These are phyloP conservation scores for Hypomontagnella monticulosa DNA, from an alignment of 495 filamentous ascomycete species.

Conservation along the genomic window DNA sequence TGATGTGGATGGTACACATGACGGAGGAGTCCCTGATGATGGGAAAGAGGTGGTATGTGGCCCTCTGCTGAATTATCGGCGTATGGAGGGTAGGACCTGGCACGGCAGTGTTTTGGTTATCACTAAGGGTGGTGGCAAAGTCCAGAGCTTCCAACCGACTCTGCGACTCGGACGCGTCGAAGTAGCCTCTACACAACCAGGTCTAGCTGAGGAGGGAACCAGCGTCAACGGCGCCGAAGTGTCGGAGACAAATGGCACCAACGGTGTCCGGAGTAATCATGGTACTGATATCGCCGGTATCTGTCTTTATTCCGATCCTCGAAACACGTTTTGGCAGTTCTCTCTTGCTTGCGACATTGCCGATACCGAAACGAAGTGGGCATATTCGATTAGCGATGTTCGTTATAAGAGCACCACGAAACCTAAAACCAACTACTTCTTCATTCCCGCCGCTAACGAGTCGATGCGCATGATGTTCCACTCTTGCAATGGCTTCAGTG, in stretches of 20 bases:
- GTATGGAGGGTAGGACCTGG: conserved; percentile 81
- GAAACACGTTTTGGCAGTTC: conserved; percentile 86
- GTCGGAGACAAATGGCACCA: conserved; percentile 1
- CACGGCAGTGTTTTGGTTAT: conserved; percentile 86
- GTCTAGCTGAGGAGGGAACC: conserved; percentile 20
- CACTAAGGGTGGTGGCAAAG: conserved; percentile 69
- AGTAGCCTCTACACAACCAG: conserved; percentile 21
- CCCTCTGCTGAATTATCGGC: conserved; percentile 84
- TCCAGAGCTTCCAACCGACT: conserved; percentile 45
- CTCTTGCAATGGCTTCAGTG: conserved; percentile 95
- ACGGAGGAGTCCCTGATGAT: conserved; percentile 37
- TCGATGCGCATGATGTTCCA: conserved; percentile 97
- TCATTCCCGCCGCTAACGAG: conserved; percentile 77
- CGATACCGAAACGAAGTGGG: conserved; percentile 64
- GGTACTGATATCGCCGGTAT: conserved; percentile 51
- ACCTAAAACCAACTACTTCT: conserved; percentile 67
- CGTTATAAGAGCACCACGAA: conserved; percentile 56
- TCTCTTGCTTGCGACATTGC: conserved; percentile 68
- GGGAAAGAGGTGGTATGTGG: conserved; percentile 76
- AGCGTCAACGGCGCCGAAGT: conserved; percentile 23
- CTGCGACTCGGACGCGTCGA: conserved; percentile 46
- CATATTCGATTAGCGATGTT: conserved; percentile 65
- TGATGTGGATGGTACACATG: conserved; percentile 44
- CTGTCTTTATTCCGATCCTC: conserved; percentile 81
- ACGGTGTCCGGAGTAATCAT: conserved; percentile 43